Conservation (phyloP, 345 rosid species). For the Brassica juncea region DNA sequence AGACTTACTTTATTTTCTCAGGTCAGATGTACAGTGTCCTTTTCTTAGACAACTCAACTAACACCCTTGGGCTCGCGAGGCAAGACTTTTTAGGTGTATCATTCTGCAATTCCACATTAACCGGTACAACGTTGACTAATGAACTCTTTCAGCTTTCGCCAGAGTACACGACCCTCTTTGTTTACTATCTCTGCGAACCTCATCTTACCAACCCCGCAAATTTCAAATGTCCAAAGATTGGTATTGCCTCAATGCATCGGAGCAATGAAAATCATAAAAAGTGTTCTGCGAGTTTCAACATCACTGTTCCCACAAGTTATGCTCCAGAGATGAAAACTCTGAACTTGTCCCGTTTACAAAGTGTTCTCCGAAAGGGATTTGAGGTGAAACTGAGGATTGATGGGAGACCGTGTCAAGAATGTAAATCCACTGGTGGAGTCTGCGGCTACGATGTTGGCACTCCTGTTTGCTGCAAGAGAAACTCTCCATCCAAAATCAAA, state of each 20-base stretch:
- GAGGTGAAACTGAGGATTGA: constrained; percentile 36
- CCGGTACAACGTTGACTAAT: constrained; percentile 23
- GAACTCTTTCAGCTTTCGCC: constrained; percentile 8
- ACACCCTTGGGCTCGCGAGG: constrained; percentile 33
- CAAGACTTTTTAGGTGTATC: constrained; percentile 10
- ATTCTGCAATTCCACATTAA: constrained; percentile 10
- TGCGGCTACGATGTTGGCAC: not conserved
- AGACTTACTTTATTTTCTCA: not conserved
- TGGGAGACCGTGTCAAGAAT: constrained; percentile 6
- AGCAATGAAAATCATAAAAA: accelerated
- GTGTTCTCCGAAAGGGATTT: constrained; percentile 26
- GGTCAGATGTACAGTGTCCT: constrained; percentile 31
- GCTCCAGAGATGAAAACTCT: not conserved
- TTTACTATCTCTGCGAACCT: constrained; percentile 18
- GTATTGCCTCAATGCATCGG: not conserved
- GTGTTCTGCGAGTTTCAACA: not conserved
- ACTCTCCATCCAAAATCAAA: not conserved
- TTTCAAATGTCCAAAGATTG: constrained; percentile 12
- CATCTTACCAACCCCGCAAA: not conserved
- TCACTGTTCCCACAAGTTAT: constrained; percentile 12
- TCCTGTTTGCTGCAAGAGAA: constrained; percentile 23
- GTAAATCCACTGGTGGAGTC: constrained; percentile 4
- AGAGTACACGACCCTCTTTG: constrained; percentile 12
- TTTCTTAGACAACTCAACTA: not conserved
- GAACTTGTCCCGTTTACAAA: not conserved